phyloP scores from a whole-genome alignment of 495 filamentous ascomycete genomes.

The Penicillium turbatum region DNA sequence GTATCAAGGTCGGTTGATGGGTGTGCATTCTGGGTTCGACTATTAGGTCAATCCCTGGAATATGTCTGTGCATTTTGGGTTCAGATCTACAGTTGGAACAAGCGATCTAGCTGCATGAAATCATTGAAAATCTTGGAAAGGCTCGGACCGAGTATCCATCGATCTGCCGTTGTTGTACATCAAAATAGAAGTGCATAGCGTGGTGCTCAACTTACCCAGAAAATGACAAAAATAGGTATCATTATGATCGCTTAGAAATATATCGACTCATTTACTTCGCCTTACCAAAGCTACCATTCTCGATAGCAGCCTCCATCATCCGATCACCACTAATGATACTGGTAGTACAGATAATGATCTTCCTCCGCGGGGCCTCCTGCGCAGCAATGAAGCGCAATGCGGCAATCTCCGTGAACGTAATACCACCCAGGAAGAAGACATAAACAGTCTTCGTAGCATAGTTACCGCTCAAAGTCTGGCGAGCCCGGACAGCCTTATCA shows the following conservation, averaged over 20 bases:
- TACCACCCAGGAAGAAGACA: constrained; percentile 91
- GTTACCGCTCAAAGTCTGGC: constrained; percentile 64
- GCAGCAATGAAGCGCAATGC: constrained; percentile 86
- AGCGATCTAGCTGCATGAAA: background rate
- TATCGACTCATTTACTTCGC: constrained; percentile 16
- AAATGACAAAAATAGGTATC: constrained; percentile 14
- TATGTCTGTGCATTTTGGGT: background rate
- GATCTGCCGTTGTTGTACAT: background rate
- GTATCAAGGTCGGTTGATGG: constrained; percentile 62
- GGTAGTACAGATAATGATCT: constrained; percentile 89
- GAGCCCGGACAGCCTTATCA: constrained; percentile 87
- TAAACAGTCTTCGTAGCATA: constrained; percentile 78
- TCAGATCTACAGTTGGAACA: background rate
- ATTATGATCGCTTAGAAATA: constrained; percentile 12
- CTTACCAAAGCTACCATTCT: constrained; percentile 60
- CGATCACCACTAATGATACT: constrained; percentile 83
- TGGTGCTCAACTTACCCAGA: constrained; percentile 18
- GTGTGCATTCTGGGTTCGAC: constrained; percentile 45
- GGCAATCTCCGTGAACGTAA: constrained; percentile 94
- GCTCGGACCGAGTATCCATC: background rate
- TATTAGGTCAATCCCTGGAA: constrained; percentile 22
- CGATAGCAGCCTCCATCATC: constrained; percentile 85
- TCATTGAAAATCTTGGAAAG: too few species aligned
- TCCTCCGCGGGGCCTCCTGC: constrained; percentile 76
- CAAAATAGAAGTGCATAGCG: background rate